A percentile compares a stretch with the other conserved stretches of the same genome.
Conservation (phyloP, 2,329 filamentous ascomycete species). For the Nigrospora osmanthi region DNA sequence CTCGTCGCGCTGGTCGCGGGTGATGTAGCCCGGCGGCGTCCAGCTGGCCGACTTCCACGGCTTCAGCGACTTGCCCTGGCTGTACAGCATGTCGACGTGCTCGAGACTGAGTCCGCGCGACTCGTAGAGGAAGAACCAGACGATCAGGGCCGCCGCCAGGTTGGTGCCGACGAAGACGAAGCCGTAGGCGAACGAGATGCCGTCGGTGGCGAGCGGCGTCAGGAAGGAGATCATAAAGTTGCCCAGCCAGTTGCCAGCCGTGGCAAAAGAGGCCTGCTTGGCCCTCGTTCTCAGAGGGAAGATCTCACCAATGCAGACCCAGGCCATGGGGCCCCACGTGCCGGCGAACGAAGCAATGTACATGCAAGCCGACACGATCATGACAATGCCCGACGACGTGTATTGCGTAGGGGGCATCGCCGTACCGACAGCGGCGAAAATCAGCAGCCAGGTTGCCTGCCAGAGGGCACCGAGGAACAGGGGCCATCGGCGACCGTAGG, state of each 20-base stretch:
- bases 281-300: conserved; percentile 51
- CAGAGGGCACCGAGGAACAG: conserved; percentile 59
- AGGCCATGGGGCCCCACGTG: conserved; percentile 64
- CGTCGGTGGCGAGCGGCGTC: conserved; percentile 55
- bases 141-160: conserved; percentile 46
- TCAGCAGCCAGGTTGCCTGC: conserved; percentile 57
- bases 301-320: conserved; percentile 60
- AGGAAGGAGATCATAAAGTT: conserved; percentile 64
- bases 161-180: conserved; percentile 60
- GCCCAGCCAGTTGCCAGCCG: conserved; percentile 49
- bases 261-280: conserved; percentile 46
- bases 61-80: conserved; percentile 41
- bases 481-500: conserved; percentile 59
- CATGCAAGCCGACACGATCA: conserved; percentile 67
- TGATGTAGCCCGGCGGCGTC: conserved; percentile 36
- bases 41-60: conserved; percentile 53
- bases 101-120: conserved; percentile 58
- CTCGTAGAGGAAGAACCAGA: conserved; percentile 66
- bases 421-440: conserved; percentile 55
- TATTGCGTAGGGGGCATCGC: conserved; percentile 31
- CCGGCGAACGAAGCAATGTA: conserved; percentile 66
- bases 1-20: conserved; percentile 19
- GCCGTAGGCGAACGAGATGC: conserved; percentile 56
- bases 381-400: conserved; percentile 49
- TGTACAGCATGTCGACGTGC: conserved; percentile 66